phyloP scores from a whole-genome alignment of 2,329 filamentous ascomycete genomes.

The Neonectria faginata region DNA sequence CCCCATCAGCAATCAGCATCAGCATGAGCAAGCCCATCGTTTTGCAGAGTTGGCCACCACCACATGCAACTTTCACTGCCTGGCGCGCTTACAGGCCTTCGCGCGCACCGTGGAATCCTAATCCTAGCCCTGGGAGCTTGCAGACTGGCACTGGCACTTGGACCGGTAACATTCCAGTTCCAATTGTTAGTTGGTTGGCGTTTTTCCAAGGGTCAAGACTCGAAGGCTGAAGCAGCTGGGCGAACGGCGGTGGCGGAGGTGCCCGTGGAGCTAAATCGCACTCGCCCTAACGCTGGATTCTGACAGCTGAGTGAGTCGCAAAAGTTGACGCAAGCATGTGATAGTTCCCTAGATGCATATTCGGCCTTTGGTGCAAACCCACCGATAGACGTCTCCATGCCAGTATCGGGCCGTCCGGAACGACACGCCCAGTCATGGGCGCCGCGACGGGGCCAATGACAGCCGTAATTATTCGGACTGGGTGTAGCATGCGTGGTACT shows the following conservation, averaged over 20 bases:
- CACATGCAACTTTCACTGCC: not conserved
- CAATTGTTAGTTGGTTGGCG: too few species aligned
- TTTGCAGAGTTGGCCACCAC: constrained; percentile 8
- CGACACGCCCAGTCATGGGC: constrained; percentile 11
- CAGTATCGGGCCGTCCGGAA: constrained; percentile 35
- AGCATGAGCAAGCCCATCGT: not conserved
- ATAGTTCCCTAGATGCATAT: constrained; percentile 44
- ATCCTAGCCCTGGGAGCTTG: not conserved
- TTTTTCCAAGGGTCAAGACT: too few species aligned
- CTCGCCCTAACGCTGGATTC: not conserved
- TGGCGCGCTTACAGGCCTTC: not conserved
- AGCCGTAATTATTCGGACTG: not conserved
- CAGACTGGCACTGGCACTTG: too few species aligned
- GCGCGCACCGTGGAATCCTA: too few species aligned
- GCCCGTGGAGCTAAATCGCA: constrained; percentile 11
- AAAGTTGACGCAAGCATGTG: constrained; percentile 41
- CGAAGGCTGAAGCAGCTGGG: too few species aligned
- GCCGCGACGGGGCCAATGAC: constrained; percentile 12
- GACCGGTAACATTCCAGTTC: too few species aligned
- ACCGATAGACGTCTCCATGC: constrained; percentile 40
- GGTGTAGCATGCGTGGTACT: constrained; percentile 12
- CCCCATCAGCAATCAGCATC: constrained; percentile 9
- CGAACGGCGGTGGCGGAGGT: constrained; percentile 21
- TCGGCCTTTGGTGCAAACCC: constrained; percentile 23
- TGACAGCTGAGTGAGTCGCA: constrained; percentile 25